Conservation (phyloP, 1,139 yeast genomes). For the Kodamaea sp. region DNA sequence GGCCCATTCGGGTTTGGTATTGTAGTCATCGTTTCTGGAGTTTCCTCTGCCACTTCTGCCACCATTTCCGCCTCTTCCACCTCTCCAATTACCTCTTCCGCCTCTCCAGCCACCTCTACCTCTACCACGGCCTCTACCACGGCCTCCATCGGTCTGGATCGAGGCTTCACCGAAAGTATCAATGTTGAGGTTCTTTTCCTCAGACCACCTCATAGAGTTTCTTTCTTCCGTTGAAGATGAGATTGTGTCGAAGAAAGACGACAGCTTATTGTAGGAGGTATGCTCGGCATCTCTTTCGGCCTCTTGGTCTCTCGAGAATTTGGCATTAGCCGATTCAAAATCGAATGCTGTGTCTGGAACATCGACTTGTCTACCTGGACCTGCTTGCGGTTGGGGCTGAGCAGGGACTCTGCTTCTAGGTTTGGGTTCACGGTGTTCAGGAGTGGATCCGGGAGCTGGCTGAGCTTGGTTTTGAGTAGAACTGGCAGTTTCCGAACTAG, state of each 20-base stretch:
- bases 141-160: slow-evolving; percentile 27
- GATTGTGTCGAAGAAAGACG: slow-evolving; percentile 31
- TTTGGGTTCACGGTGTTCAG: slow-evolving; percentile 2
- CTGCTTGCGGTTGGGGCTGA: slow-evolving; percentile 18
- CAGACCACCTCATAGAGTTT: slow-evolving; percentile 55
- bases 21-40: slow-evolving; percentile 21
- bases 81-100: slow-evolving; percentile 25
- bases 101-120: slow-evolving; percentile 29
- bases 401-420: slow-evolving; percentile 6
- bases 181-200: slow-evolving; percentile 49
- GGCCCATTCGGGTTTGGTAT: slow-evolving; percentile 45
- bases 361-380: slow-evolving; percentile 18
- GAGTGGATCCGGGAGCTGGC: slow-evolving; percentile 6
- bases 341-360: slow-evolving; percentile 42
- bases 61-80: slow-evolving; percentile 23
- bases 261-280: slow-evolving; percentile 21
- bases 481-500: slow-evolving; percentile 1
- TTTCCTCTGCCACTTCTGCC: slow-evolving; percentile 21
- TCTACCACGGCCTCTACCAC: slow-evolving; percentile 35
- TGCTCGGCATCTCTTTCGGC: slow-evolving; percentile 18
- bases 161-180: slow-evolving; percentile 32
- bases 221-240: slow-evolving; percentile 44
- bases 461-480: slow-evolving; percentile 3
- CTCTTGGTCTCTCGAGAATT: slow-evolving; percentile 44
- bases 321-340: slow-evolving; percentile 50